Base-by-base conservation (phyloP, 1,284 basidiomycete genomes). In the Sanghuangporus baumii region DNA sequence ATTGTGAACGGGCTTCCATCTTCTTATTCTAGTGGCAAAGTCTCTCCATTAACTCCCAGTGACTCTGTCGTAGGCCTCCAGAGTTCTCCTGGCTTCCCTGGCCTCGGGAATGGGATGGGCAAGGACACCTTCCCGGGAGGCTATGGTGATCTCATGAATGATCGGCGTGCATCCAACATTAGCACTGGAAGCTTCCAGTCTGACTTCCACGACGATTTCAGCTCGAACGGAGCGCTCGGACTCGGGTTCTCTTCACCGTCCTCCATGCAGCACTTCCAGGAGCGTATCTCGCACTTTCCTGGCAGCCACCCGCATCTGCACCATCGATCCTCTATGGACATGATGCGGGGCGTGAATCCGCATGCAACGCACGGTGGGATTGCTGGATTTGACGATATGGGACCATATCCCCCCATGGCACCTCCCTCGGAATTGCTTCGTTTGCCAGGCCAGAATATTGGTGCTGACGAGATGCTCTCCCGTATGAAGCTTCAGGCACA, bases 31-130 rank as follows among this genome's bases (percentile, higher is more conserved):
- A 86, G 84, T 63, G 87, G 86, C 66, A 89, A 89, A 72, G 84
- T 86, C 55, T 90, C 89, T 16, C 88, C 88, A 0, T 77, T 89
- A 54, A 87, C 86, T 5, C 88, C 87, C 46, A 85, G 73, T 68
- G 88, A 90, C 72, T 75, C 84, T 52, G 81, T 62, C 48, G 57
- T 83, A 61, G 75, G 76, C 59, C 76, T 88, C 5, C 85, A 85
- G 65, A 82, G 81, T 66, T 74, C 81, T 3, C 74, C 81, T 31
- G 76, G 75, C 26, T 87, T 84, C 67, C 76, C 85, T 38, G 76
- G 78, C 62, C 68, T 77, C 47, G 69, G 73, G 60, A 72, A 71
- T 65, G 74, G 72, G 11, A 72, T 75, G 65, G 67, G 70, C 47
- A 89, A 90, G 70, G 83, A 86, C 66, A 87, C 79, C 69, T 74